These are phyloP conservation scores for Chlorella sp. DNA, from an alignment of 139 green algal genomes.

Conservation along the genomic window DNA sequence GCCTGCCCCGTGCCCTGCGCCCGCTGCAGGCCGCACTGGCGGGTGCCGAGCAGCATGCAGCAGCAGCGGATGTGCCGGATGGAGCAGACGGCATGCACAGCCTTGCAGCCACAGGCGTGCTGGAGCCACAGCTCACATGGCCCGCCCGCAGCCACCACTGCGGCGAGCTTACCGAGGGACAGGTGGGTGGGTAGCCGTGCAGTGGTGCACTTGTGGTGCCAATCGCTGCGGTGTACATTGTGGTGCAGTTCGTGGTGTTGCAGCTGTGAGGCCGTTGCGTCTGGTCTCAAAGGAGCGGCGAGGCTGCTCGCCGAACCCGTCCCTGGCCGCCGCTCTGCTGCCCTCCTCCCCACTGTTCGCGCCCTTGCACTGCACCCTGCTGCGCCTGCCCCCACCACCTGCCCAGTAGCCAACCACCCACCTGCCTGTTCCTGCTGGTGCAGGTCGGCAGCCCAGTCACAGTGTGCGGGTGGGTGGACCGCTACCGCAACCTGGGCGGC, in stretches of 20 bases:
- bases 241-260: no score
- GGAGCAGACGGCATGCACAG: constrained; percentile 12
- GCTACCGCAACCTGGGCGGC: constrained; percentile 90
- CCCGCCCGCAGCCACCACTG: constrained; percentile 35
- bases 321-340: no score
- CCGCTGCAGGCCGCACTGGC: constrained; percentile 13
- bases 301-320: no score
- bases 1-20: constrained; percentile 6
- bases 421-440: no score
- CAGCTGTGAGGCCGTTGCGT: no score
- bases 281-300: no score
- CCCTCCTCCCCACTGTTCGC: no score
- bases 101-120: not conserved
- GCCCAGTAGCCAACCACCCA: no score
- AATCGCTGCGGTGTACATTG: no score
- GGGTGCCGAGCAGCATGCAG: not conserved
- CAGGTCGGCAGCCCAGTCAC: constrained; percentile 49
- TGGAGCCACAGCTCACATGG: constrained; percentile 36
- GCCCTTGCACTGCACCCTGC: no score
- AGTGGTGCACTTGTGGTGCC: no score
- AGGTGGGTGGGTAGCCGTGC: constrained; percentile 44
- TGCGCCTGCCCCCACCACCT: no score
- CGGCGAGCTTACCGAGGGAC: constrained; percentile 60
- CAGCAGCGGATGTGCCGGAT: not conserved
- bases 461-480: constrained; percentile 97